These are phyloP conservation scores for Hymenoscyphus fructigenus DNA, from an alignment of 2,329 filamentous ascomycete genomes.

Conservation along the genomic window DNA sequence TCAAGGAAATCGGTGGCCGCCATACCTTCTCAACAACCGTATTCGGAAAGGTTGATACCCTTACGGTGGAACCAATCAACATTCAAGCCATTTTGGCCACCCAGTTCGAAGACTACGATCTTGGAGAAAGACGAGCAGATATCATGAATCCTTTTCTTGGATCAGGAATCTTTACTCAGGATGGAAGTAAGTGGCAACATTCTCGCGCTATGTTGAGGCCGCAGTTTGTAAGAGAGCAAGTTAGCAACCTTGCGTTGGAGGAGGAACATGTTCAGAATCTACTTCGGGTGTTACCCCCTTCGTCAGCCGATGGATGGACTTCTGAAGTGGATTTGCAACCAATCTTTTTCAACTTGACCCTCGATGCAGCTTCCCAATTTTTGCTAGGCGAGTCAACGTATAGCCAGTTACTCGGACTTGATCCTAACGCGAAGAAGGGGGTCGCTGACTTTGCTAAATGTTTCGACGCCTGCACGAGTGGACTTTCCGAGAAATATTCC, in stretches of 20 bases:
- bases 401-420: not conserved
- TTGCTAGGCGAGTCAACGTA: slow-evolving; percentile 51
- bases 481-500: not conserved
- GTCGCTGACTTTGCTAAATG: slow-evolving; percentile 3
- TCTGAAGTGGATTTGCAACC: slow-evolving; percentile 33
- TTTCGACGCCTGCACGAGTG: slow-evolving; percentile 3
- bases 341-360: slow-evolving; percentile 62
- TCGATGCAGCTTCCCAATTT: slow-evolving; percentile 66
- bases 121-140: slow-evolving; percentile 54
- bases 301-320: slow-evolving; percentile 6
- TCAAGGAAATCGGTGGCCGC: slow-evolving; percentile 21
- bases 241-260: slow-evolving; percentile 55
- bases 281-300: not conserved
- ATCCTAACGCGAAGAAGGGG: not conserved
- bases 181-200: slow-evolving; percentile 34
- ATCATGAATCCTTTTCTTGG: slow-evolving; percentile 27
- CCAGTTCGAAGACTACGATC: slow-evolving; percentile 51
- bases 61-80: slow-evolving; percentile 39
- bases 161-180: slow-evolving; percentile 35
- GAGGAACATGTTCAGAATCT: slow-evolving; percentile 9
- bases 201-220: slow-evolving; percentile 50
- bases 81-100: slow-evolving; percentile 55
- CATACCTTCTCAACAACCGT: slow-evolving; percentile 24
- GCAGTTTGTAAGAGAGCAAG: slow-evolving; percentile 53
- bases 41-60: slow-evolving; percentile 17